phyloP scores from a whole-genome alignment of 331 rosid genomes.

The Erythrophleum ivorense region DNA sequence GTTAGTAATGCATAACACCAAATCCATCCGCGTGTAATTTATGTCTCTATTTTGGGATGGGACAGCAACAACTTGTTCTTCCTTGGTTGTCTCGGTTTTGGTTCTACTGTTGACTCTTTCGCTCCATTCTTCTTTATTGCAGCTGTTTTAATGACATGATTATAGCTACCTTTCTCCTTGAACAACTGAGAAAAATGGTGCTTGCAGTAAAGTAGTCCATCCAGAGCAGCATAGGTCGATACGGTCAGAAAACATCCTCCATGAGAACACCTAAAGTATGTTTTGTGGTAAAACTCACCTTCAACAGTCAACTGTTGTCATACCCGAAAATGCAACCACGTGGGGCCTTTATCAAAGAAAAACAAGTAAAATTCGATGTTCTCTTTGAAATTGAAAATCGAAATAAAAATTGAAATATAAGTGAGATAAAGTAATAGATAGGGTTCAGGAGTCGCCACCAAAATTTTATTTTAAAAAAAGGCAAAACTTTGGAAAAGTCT shows the following conservation, averaged over 20 bases:
- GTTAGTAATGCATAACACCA: too few species aligned
- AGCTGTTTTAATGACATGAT: conserved; percentile 59
- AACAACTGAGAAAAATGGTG: conserved; percentile 78
- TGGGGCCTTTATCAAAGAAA: too few species aligned
- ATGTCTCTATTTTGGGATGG: too few species aligned
- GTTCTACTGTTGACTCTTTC: neutral
- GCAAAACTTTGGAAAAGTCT: too few species aligned
- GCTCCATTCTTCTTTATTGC: conserved; percentile 53
- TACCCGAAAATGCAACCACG: too few species aligned
- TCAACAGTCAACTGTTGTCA: conserved; percentile 75
- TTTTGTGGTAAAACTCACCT: conserved; percentile 71
- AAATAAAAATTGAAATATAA: too few species aligned
- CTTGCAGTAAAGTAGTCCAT: conserved; percentile 75
- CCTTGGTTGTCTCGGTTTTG: conserved; percentile 7
- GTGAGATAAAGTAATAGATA: too few species aligned
- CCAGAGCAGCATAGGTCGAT: conserved; percentile 75
- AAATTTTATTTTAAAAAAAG: too few species aligned
- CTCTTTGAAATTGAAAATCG: too few species aligned
- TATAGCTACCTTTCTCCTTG: conserved; percentile 84
- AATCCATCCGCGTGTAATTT: too few species aligned
- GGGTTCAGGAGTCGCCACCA: too few species aligned
- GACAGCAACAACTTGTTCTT: conserved; percentile 28
- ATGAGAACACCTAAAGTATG: conserved; percentile 73
- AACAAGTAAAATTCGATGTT: too few species aligned
- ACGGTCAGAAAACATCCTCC: conserved; percentile 67